A percentile compares a stretch with the other conserved stretches of the same genome.
These are phyloP conservation scores for Rosa hybrid DNA, from an alignment of 331 rosid species.

Conservation along the genomic window DNA sequence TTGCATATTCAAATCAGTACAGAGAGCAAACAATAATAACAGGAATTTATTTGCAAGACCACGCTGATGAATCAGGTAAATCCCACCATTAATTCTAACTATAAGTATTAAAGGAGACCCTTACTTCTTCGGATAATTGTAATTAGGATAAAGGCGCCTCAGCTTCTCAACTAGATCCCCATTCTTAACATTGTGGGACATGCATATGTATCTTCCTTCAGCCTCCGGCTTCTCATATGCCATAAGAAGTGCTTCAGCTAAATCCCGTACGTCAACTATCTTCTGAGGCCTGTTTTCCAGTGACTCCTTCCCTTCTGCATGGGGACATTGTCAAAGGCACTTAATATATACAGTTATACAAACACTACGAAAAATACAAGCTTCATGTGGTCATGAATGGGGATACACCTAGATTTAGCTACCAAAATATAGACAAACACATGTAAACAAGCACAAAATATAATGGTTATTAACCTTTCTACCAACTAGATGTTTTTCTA, in stretches of 20 bases:
- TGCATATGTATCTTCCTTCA: constrained; percentile 68
- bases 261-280: constrained; percentile 62
- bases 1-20: neutral
- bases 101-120: constrained; percentile 18
- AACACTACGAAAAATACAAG: no score
- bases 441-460: no score
- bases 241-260: constrained; percentile 52
- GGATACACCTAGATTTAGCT: no score
- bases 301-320: constrained; percentile 38
- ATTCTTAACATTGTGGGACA: constrained; percentile 30
- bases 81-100: neutral
- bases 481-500: neutral
- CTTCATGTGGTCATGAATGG: no score
- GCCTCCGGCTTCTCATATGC: constrained; percentile 60
- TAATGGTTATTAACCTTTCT: no score
- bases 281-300: constrained; percentile 41
- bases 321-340: neutral
- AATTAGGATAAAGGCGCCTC: constrained; percentile 52
- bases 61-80: neutral
- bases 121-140: constrained; percentile 65
- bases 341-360: neutral
- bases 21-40: neutral
- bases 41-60: neutral
- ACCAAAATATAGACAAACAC: no score
- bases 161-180: constrained; percentile 53